Evolutionary conservation across 805 yeast genomes (phyloP).

Genomic region (Jamesozyma lodderae): DNA sequence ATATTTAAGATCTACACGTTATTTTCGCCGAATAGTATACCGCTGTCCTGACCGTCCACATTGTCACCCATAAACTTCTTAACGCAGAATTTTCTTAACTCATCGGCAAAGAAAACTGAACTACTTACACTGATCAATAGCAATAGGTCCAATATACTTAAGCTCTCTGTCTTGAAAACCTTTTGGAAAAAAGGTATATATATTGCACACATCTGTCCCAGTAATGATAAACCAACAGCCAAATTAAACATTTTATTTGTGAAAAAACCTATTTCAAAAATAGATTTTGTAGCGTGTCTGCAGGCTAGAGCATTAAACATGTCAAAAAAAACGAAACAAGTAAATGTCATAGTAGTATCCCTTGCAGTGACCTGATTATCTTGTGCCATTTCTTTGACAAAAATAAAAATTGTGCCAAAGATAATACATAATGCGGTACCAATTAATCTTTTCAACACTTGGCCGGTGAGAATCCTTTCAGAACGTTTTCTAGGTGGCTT

Average conservation of each 20-base stretch:
- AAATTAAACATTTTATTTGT: conserved; percentile 84
- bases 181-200: conserved; percentile 89
- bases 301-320: conserved; percentile 95
- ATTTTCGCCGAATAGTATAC: too few relatives aligned
- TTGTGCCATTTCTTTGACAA: conserved; percentile 70
- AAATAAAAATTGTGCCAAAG: conserved; percentile 83
- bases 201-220: conserved; percentile 90
- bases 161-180: conserved; percentile 90
- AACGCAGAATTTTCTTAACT: conserved; percentile 49
- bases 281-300: conserved; percentile 78
- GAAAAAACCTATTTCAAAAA: conserved; percentile 69
- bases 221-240: conserved; percentile 78
- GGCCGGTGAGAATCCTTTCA: conserved; percentile 70
- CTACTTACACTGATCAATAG: conserved; percentile 59
- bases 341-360: conserved; percentile 98
- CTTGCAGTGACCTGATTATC: conserved; percentile 79
- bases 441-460: conserved; percentile 61
- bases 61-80: too few relatives aligned
- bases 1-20: too few relatives aligned
- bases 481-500: conserved; percentile 86
- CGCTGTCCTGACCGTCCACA: too few relatives aligned
- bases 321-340: conserved; percentile 91
- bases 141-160: conserved; percentile 57
- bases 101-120: conserved; percentile 80
- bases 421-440: conserved; percentile 67